Conservation (phyloP, 148 eudicot species). For the Chenopodium formosanum region DNA sequence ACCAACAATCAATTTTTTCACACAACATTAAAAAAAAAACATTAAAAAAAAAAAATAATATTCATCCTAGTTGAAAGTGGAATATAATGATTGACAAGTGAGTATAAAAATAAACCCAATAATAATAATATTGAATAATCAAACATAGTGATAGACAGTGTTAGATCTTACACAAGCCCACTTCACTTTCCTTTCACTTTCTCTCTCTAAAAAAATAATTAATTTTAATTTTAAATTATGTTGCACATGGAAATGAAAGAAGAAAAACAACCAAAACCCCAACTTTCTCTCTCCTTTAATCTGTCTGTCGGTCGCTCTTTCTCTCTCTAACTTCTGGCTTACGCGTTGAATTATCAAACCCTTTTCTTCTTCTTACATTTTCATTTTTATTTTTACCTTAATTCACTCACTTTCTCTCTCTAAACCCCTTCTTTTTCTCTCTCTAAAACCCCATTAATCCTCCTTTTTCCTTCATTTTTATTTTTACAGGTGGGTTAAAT, state of each 20-base stretch:
- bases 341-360: conserved; percentile 44
- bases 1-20: no score
- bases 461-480: no score
- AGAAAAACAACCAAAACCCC: not conserved
- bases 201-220: conserved; percentile 4
- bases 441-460: no score
- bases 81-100: no score
- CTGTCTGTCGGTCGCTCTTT: conserved; percentile 33
- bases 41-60: no score
- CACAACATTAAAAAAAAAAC: no score
- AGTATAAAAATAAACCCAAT: no score
- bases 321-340: conserved; percentile 32
- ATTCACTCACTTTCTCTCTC: conserved; percentile 7
- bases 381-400: not conserved
- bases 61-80: no score
- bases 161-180: conserved; percentile 4
- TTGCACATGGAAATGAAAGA: conserved; percentile 9
- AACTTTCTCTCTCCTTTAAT: conserved; percentile 12
- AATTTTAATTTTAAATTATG: no score
- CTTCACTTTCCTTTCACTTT: not conserved
- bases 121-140: not conserved
- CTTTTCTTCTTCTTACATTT: not conserved
- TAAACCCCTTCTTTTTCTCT: no score
- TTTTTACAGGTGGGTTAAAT: no score
- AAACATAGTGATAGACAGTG: not conserved